A percentile compares a stretch with the other conserved stretches of the same genome.
Conservation (phyloP, 2,329 filamentous ascomycete genomes). For the Aspergillus thermomutatus region DNA sequence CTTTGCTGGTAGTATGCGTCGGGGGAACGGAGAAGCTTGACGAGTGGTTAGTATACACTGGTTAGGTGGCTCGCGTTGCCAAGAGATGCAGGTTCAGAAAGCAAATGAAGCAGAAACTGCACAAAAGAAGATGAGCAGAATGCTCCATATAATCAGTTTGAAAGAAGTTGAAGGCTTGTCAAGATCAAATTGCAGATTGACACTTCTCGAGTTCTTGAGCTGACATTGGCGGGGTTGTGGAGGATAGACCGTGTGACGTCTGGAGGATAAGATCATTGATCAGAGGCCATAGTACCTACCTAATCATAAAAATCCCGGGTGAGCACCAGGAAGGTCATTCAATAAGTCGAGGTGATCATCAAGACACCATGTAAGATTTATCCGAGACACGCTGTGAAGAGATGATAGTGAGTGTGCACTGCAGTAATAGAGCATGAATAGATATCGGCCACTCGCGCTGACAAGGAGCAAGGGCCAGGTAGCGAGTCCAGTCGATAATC, state of each 20-base stretch:
- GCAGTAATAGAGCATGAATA: not conserved
- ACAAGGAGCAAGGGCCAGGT: not conserved
- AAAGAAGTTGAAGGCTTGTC: not conserved
- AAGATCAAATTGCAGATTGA: not conserved
- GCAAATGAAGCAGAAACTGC: constrained; percentile 3
- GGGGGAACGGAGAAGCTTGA: constrained; percentile 33
- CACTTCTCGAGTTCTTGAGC: not conserved
- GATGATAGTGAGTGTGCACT: not conserved
- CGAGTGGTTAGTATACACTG: constrained; percentile 6
- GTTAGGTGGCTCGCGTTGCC: constrained; percentile 6
- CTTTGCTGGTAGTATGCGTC: constrained; percentile 17
- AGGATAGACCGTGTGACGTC: not conserved
- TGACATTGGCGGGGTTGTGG: not conserved
- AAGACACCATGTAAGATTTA: not conserved
- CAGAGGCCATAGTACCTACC: not conserved
- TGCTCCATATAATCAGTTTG: not conserved
- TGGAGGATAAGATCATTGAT: not conserved
- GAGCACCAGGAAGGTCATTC: not conserved
- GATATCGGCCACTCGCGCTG: not conserved
- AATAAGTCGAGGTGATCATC: not conserved
- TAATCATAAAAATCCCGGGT: not conserved
- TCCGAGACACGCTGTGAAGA: not conserved
- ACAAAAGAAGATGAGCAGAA: not conserved
- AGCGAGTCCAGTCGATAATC: not conserved
- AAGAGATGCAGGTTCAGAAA: constrained; percentile 9